Evolutionary conservation across 2,329 filamentous ascomycete genomes (phyloP).

Genomic region (Tolypocladium ovalisporum): DNA sequence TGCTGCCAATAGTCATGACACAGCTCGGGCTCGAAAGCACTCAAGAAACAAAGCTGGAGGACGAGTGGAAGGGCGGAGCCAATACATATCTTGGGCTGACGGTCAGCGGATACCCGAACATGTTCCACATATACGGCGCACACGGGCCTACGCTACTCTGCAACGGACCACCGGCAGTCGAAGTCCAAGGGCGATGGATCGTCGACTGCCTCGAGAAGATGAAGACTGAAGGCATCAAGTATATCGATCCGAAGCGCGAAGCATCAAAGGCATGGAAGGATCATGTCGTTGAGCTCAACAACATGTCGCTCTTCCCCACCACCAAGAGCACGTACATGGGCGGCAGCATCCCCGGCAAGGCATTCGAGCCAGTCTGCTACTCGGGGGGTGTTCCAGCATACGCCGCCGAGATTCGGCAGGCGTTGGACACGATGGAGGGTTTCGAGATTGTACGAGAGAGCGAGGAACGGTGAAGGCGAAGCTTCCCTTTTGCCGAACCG

Average conservation of each 20-base stretch:
- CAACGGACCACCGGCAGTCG: slow-evolving; percentile 44
- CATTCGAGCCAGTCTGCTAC: slow-evolving; percentile 39
- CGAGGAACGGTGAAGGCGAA: background rate
- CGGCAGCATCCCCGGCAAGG: slow-evolving; percentile 41
- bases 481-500: background rate
- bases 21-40: slow-evolving; percentile 32
- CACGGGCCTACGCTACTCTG: slow-evolving; percentile 45
- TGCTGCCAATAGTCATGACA: slow-evolving; percentile 23
- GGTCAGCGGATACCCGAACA: slow-evolving; percentile 34
- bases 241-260: slow-evolving; percentile 36
- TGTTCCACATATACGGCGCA: slow-evolving; percentile 42
- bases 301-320: slow-evolving; percentile 36
- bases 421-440: slow-evolving; percentile 22
- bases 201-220: slow-evolving; percentile 38
- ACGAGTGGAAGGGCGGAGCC: slow-evolving; percentile 30
- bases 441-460: slow-evolving; percentile 17
- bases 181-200: slow-evolving; percentile 48
- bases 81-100: slow-evolving; percentile 34
- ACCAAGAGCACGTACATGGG: slow-evolving; percentile 45
- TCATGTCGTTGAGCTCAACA: slow-evolving; percentile 32
- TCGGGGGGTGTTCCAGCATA: slow-evolving; percentile 28
- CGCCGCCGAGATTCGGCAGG: slow-evolving; percentile 16
- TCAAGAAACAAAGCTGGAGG: slow-evolving; percentile 21
- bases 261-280: slow-evolving; percentile 38
- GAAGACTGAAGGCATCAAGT: slow-evolving; percentile 30